Percentiles rank a stretch among this genome's conserved stretches.
These are phyloP conservation scores for Pezicula rhizophila DNA, from an alignment of 2,329 filamentous ascomycete species.

Conservation along the genomic window DNA sequence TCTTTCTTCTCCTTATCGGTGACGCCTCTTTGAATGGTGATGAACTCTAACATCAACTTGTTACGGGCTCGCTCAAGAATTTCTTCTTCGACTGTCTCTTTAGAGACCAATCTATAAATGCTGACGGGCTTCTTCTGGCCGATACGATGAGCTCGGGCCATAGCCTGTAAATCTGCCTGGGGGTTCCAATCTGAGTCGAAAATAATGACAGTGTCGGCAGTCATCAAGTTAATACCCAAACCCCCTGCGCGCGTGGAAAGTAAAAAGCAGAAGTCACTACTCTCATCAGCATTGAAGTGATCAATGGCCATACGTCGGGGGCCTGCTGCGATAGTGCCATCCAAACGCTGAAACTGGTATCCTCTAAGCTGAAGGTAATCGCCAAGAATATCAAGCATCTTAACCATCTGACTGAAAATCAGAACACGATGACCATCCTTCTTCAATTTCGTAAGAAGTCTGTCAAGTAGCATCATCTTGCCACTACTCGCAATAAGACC, in stretches of 20 bases:
- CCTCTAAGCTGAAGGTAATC: slow-evolving; percentile 90
- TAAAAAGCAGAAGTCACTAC: slow-evolving; percentile 93
- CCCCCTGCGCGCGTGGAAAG: slow-evolving; percentile 93
- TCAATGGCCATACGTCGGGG: slow-evolving; percentile 92
- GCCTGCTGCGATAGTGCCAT: slow-evolving; percentile 87
- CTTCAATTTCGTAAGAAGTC: slow-evolving; percentile 87
- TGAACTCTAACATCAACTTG: slow-evolving; percentile 93
- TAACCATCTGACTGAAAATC: slow-evolving; percentile 99
- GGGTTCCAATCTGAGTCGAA: slow-evolving; percentile 99
- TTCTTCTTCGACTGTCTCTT: slow-evolving; percentile 97
- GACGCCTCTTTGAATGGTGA: slow-evolving; percentile 94
- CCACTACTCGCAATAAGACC: slow-evolving; percentile 94
- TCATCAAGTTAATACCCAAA: slow-evolving; percentile 98
- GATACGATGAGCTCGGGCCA: slow-evolving; percentile 97
- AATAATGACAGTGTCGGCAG: slow-evolving; percentile 92
- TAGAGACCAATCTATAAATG: slow-evolving; percentile 92
- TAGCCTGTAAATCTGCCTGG: slow-evolving; percentile 94
- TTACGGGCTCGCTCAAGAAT: slow-evolving; percentile 93
- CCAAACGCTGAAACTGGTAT: slow-evolving; percentile 91
- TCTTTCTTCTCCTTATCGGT: slow-evolving; percentile 89
- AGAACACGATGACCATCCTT: slow-evolving; percentile 91
- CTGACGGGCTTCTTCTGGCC: slow-evolving; percentile 94
- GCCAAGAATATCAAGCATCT: slow-evolving; percentile 92
- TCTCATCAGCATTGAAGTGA: slow-evolving; percentile 95
- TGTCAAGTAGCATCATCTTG: slow-evolving; percentile 98